A percentile compares a stretch with the other conserved stretches of the same genome.
These are phyloP conservation scores for Tulasnella sp. DNA, from an alignment of 768 basidiomycete species.

Conservation along the genomic window DNA sequence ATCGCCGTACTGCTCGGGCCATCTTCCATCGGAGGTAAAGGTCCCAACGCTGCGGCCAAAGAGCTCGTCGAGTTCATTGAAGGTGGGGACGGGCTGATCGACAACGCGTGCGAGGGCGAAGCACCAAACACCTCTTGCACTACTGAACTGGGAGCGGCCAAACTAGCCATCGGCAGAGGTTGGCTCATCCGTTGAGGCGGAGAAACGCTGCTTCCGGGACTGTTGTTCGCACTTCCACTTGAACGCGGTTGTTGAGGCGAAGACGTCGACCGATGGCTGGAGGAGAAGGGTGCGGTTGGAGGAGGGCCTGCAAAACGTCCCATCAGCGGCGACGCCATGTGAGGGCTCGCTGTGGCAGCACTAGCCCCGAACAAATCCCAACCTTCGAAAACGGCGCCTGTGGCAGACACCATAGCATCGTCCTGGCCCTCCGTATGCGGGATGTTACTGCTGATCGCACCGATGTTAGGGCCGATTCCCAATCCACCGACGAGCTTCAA, in stretches of 20 bases:
- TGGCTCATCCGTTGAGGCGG: neutral
- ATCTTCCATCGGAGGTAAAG: neutral
- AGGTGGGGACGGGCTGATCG: neutral
- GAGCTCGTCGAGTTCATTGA: neutral
- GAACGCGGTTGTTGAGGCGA: neutral
- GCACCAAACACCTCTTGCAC: neutral
- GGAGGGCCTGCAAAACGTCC: neutral
- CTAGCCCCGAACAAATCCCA: neutral
- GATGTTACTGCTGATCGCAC: neutral
- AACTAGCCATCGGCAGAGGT: neutral
- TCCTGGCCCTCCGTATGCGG: neutral
- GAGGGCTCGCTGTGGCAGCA: neutral
- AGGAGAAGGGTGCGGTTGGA: neutral
- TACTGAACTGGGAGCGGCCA: neutral
- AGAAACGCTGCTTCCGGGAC: constrained; percentile 10
- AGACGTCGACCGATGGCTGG: neutral
- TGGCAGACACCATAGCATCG: neutral
- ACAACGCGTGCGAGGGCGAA: neutral
- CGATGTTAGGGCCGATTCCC: constrained; percentile 13
- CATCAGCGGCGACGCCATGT: neutral
- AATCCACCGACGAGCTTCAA: constrained; percentile 19
- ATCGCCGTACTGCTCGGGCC: neutral
- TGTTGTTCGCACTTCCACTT: neutral
- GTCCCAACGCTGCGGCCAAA: neutral
- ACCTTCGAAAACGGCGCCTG: neutral